Evolutionary conservation across 306 rosid genomes (phyloP).

Genomic region (Vigna mungo): DNA sequence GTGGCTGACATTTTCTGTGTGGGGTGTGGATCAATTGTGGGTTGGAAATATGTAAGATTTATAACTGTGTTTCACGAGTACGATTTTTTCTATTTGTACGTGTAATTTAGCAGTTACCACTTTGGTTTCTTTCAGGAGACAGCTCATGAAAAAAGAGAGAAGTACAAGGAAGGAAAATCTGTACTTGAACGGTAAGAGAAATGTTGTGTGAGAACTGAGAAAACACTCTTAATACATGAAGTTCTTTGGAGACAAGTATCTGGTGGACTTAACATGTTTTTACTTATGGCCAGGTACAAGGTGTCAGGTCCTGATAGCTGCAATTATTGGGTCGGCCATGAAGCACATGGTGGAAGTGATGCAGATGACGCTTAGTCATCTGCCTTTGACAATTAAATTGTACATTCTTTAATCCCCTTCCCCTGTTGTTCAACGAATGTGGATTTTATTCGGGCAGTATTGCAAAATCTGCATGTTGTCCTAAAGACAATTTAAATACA

Average conservation of each 20-base stretch:
- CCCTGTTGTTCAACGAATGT: constrained; percentile 52
- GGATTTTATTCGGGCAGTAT: constrained; percentile 46
- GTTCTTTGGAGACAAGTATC: constrained; percentile 7
- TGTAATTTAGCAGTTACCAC: constrained; percentile 40
- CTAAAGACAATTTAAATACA: constrained; percentile 43
- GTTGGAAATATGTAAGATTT: constrained; percentile 96
- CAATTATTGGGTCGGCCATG: constrained; percentile 82
- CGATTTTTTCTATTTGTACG: constrained; percentile 37
- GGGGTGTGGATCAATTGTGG: constrained; percentile 95
- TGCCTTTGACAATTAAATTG: constrained; percentile 63
- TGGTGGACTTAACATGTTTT: constrained; percentile 48
- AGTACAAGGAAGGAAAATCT: constrained; percentile 83
- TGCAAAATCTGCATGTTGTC: constrained; percentile 49
- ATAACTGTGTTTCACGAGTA: constrained; percentile 34
- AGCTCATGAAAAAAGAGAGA: constrained; percentile 73
- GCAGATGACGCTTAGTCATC: constrained; percentile 79
- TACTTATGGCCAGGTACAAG: constrained; percentile 69
- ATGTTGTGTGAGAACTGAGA: constrained; percentile 42
- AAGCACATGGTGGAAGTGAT: constrained; percentile 88
- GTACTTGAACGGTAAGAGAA: constrained; percentile 79
- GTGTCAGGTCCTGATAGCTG: constrained; percentile 84
- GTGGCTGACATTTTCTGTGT: constrained; percentile 97
- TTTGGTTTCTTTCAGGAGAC: constrained; percentile 66
- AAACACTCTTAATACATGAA: constrained; percentile 38
- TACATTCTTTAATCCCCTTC: constrained; percentile 58